Evolutionary conservation across 768 basidiomycete genomes (phyloP).

Genomic region (Hortiboletus flavorubellus): DNA sequence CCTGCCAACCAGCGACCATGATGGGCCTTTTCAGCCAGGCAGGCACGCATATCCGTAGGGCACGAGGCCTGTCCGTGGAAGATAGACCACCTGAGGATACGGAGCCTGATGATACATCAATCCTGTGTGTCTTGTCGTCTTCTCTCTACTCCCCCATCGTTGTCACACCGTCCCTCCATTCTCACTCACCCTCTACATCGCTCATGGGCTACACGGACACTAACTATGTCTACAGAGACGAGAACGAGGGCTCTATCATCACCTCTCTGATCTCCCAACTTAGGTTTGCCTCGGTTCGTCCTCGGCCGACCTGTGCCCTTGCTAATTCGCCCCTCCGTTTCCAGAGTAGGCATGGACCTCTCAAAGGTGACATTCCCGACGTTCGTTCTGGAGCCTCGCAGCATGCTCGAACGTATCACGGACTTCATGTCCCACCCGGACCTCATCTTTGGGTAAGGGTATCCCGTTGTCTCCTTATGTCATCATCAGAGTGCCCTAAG

Average conservation of each 20-base stretch:
- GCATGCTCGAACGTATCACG: conserved; percentile 97
- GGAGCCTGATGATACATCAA: conserved; percentile 85
- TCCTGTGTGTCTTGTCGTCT: conserved; percentile 59
- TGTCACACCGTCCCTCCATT: conserved; percentile 4
- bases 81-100: conserved; percentile 78
- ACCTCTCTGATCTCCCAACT: conserved; percentile 85
- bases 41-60: conserved; percentile 59
- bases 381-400: conserved; percentile 95
- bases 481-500: conserved; percentile 20
- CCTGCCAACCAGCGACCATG: conserved; percentile 42
- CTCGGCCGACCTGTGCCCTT: background rate
- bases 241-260: conserved; percentile 91
- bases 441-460: conserved; percentile 85
- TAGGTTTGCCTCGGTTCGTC: conserved; percentile 43
- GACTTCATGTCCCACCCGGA: conserved; percentile 99
- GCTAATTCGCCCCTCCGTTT: conserved; percentile 11
- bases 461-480: conserved; percentile 10
- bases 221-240: conserved; percentile 61
- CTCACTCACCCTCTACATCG: background rate
- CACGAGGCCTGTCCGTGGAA: conserved; percentile 63
- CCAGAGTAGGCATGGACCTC: conserved; percentile 94
- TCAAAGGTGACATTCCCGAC: conserved; percentile 90
- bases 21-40: conserved; percentile 78
- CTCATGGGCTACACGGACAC: conserved; percentile 32
- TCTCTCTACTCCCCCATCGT: conserved; percentile 31